phyloP scores from a whole-genome alignment of 2,329 filamentous ascomycete genomes.

The Apiospora pterosperma region DNA sequence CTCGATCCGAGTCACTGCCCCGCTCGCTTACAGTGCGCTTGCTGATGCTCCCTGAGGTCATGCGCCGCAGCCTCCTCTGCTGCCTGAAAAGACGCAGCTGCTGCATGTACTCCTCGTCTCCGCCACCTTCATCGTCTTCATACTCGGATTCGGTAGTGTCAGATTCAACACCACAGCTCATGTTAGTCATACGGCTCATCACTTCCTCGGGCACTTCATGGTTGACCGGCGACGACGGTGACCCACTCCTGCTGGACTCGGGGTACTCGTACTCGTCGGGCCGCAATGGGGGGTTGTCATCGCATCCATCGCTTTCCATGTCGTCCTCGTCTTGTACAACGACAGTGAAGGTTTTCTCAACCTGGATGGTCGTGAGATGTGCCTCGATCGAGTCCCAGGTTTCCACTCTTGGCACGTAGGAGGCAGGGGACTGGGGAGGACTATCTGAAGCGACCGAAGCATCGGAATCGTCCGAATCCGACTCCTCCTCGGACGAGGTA shows the following conservation, averaged over 20 bases:
- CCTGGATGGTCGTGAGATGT: slow-evolving; percentile 15
- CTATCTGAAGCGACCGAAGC: slow-evolving; percentile 22
- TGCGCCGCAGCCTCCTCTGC: slow-evolving; percentile 23
- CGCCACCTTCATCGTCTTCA: too few relatives aligned
- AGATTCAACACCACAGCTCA: slow-evolving; percentile 8
- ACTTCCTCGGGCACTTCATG: not conserved
- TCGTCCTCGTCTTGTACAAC: not conserved
- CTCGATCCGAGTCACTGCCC: slow-evolving; percentile 29
- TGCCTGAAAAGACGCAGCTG: slow-evolving; percentile 17
- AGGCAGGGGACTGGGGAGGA: slow-evolving; percentile 22
- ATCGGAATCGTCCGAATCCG: slow-evolving; percentile 8
- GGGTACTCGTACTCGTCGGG: not conserved
- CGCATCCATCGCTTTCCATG: slow-evolving; percentile 1
- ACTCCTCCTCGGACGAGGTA: slow-evolving; percentile 18
- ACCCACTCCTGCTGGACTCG: not conserved
- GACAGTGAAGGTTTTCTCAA: slow-evolving; percentile 6
- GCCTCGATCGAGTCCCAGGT: slow-evolving; percentile 13
- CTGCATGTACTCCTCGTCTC: slow-evolving; percentile 19
- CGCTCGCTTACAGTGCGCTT: slow-evolving; percentile 33
- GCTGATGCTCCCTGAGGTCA: slow-evolving; percentile 31
- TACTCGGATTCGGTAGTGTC: slow-evolving; percentile 19
- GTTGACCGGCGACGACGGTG: not conserved
- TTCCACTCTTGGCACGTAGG: slow-evolving; percentile 13
- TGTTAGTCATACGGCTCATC: not conserved
- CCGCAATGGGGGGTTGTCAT: not conserved